Percentiles rank a stretch among this genome's conserved stretches.
These are phyloP conservation scores for Globisporangium perplexum DNA, from an alignment of 352 stramenopile species.

Conservation along the genomic window DNA sequence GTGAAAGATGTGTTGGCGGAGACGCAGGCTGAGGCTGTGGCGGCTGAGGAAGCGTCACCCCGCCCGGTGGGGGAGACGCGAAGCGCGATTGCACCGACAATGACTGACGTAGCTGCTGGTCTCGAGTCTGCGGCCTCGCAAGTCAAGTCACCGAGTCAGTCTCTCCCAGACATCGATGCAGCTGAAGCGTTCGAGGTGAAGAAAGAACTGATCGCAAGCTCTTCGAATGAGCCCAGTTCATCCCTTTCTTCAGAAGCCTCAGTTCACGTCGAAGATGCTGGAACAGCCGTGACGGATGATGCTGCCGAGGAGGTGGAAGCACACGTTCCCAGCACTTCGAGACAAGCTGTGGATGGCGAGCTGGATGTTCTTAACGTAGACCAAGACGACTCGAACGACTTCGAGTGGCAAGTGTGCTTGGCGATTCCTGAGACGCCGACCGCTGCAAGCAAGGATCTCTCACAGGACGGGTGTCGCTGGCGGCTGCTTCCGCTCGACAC, in stretches of 20 bases:
- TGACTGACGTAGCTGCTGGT: not conserved
- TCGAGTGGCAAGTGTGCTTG: constrained; percentile 48
- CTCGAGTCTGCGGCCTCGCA: not conserved
- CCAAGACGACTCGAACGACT: constrained; percentile 10
- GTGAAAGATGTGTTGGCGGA: not conserved
- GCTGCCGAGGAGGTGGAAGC: not conserved
- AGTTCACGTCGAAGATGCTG: not conserved
- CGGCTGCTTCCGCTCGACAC: constrained; percentile 50
- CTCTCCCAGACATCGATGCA: not conserved
- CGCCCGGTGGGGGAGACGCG: not conserved
- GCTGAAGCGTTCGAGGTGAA: constrained; percentile 15
- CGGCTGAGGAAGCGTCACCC: not conserved
- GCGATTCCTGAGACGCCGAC: constrained; percentile 21
- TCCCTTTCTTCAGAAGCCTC: not conserved
- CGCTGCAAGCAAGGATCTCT: constrained; percentile 6
- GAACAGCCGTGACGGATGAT: not conserved
- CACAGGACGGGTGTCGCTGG: constrained; percentile 22
- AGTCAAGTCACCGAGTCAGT: not conserved
- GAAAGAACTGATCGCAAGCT: constrained; percentile 14
- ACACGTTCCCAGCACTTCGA: not conserved
- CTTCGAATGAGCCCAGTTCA: not conserved
- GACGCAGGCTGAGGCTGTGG: not conserved
- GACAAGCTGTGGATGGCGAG: constrained; percentile 4
- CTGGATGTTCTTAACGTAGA: too few species aligned
- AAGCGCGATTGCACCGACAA: not conserved